phyloP scores from a whole-genome alignment of 805 yeast species.

The Metschnikowia amazonensis region DNA sequence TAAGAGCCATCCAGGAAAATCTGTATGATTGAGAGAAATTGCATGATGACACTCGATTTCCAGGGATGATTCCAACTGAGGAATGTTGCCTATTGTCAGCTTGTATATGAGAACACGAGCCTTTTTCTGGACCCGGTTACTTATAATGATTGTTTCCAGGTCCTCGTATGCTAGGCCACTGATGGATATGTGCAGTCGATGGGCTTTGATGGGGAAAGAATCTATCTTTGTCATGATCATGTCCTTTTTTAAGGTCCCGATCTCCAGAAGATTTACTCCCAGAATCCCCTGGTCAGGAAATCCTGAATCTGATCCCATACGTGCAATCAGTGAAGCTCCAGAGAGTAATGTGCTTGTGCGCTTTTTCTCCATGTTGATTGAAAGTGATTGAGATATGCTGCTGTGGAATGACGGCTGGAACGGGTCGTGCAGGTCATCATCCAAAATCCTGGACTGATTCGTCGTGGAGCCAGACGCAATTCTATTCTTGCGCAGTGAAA shows the following conservation, averaged over 20 bases:
- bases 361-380: conserved; percentile 42
- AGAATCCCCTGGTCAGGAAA: conserved; percentile 24
- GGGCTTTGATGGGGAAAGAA: conserved; percentile 31
- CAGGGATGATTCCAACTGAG: conserved; percentile 23
- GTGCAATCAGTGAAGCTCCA: conserved; percentile 42
- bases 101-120: conserved; percentile 51
- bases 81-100: conserved; percentile 28
- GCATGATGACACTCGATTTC: conserved; percentile 21
- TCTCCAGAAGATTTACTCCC: conserved; percentile 12
- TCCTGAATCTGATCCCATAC: conserved; percentile 41
- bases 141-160: conserved; percentile 59
- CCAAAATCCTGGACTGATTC: conserved; percentile 40
- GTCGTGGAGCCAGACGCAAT: conserved; percentile 37
- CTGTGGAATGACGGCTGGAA: conserved; percentile 5
- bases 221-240: conserved; percentile 64
- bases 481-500: conserved; percentile 19
- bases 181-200: conserved; percentile 31
- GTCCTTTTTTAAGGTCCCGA: conserved; percentile 52
- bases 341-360: conserved; percentile 40
- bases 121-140: conserved; percentile 40
- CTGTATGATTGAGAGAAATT: conserved; percentile 31
- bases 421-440: conserved; percentile 30
- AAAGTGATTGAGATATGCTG: conserved; percentile 14
- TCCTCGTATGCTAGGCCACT: conserved; percentile 43
- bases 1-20: conserved; percentile 44